Evolutionary conservation across 805 yeast species (phyloP), one percentile per base, ranked within the genome.

Genomic region (Grigorovia humatica): DNA sequence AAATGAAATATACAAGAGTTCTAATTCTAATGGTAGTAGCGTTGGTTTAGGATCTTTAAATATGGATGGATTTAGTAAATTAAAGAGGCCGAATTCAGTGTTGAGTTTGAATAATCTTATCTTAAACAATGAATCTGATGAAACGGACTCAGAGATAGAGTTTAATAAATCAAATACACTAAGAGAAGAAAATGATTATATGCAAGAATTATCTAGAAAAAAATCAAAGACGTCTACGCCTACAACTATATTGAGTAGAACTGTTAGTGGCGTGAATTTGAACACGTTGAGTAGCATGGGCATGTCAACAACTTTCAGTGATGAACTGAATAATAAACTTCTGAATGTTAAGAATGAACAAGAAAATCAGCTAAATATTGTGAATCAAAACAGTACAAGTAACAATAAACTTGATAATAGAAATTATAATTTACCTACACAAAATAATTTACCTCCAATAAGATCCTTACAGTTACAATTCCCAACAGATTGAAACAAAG

Each of bases 401-500:
- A 17, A 30, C 50, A 42, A 32, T 44, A 40, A 30, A 17, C 38
- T 38, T 12, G 18, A 19, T 44, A 46, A 12, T 51, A 13, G 44
- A 49, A 43, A 41, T 51, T 4, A 49, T 47, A 27, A n/a, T 18
- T 29, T 48, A 38, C 49, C 46, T 20, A 9, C 47, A 18, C 44
- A 48, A 27, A 41, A 44, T 29, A 35, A 57, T 13, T 53, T 65
- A 38, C 69, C 69, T 32, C 66, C 69, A 20, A 55, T 65, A 32
- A 58, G 69, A 53, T 64, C 67, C 56, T 54, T 65, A 51, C 67
- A 62, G 47, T 44, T 65, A 18, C 67, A 59, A 52, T 65, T 65
- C 47, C 67, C 66, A 48, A 61, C 64, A 4, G 65, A 59, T 52
- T 61, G 55, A 54, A 47, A 23, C 27, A 23, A 23, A 23, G 6